Evolutionary conservation across 2,329 filamentous ascomycete species (phyloP).

Genomic region (Fusarium sp.): DNA sequence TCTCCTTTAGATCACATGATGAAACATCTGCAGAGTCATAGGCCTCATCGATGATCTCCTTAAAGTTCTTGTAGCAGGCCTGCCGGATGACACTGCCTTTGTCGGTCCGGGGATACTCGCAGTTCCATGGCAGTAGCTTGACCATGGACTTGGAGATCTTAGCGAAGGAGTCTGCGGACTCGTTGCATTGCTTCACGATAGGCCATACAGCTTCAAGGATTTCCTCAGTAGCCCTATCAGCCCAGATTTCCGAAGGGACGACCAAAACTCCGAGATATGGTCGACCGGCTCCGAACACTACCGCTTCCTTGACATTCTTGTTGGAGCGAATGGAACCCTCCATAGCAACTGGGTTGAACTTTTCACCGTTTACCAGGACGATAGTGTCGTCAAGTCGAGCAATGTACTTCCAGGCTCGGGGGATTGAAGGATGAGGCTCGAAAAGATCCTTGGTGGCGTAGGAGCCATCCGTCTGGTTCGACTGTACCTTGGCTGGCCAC

Average conservation of each 20-base stretch:
- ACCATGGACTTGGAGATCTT: conserved; percentile 66
- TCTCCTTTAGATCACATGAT: neutral
- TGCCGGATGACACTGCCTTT: conserved; percentile 64
- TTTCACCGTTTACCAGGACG: conserved; percentile 59
- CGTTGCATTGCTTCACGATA: conserved; percentile 62
- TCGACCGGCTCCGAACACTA: conserved; percentile 66
- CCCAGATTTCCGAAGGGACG: conserved; percentile 58
- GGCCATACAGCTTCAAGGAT: conserved; percentile 61
- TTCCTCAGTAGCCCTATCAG: conserved; percentile 55
- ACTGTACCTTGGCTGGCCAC: conserved; percentile 50
- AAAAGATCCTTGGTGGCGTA: conserved; percentile 59
- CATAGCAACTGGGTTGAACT: conserved; percentile 57
- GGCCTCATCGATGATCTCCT: conserved; percentile 54
- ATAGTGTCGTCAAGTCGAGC: conserved; percentile 58
- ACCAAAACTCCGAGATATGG: conserved; percentile 65
- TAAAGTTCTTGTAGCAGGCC: conserved; percentile 59
- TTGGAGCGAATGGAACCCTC: conserved; percentile 66
- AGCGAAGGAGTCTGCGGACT: conserved; percentile 61
- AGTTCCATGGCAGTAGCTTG: conserved; percentile 58
- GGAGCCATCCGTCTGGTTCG: conserved; percentile 50
- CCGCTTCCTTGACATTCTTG: conserved; percentile 62
- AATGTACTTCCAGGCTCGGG: conserved; percentile 59
- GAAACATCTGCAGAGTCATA: conserved; percentile 44
- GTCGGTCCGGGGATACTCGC: conserved; percentile 61
- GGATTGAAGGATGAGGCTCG: conserved; percentile 53